These are phyloP conservation scores for Trichoderma polysporum DNA, from an alignment of 2,329 filamentous ascomycete genomes.

Conservation along the genomic window DNA sequence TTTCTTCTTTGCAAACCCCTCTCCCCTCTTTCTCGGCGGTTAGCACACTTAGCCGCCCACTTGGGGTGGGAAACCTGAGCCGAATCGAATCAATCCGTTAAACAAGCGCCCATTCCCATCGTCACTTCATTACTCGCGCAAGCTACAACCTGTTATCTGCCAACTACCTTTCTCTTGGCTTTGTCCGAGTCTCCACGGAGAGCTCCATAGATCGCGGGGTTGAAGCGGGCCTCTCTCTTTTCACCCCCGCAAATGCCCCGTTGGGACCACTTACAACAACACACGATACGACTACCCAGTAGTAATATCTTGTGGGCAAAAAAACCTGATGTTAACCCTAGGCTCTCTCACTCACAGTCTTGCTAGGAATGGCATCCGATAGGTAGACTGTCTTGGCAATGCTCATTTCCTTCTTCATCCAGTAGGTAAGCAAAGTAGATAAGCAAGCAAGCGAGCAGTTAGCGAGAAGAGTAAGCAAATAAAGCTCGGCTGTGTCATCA, in stretches of 20 bases:
- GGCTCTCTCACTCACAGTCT: too few relatives aligned
- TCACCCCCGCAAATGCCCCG: background rate
- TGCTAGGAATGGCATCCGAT: too few relatives aligned
- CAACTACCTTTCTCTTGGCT: background rate
- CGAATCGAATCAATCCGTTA: background rate
- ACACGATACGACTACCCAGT: too few relatives aligned
- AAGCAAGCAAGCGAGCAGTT: background rate
- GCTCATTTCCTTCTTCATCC: background rate
- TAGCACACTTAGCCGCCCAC: background rate
- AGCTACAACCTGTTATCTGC: background rate
- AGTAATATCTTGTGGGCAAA: background rate
- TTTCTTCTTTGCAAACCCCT: too few relatives aligned
- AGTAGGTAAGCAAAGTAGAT: background rate
- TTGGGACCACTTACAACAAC: background rate
- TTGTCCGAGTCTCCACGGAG: background rate
- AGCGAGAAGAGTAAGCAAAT: background rate
- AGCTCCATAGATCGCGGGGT: slow-evolving; percentile 4
- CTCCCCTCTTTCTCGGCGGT: background rate
- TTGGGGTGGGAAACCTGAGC: background rate
- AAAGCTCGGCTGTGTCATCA: too few relatives aligned
- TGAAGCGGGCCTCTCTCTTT: background rate
- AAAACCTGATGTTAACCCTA: background rate
- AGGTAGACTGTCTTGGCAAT: too few relatives aligned
- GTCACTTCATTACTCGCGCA: background rate
- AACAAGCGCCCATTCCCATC: background rate